A percentile compares a stretch with the other conserved stretches of the same genome.
These are phyloP conservation scores for Westerdykella sp. DNA, from an alignment of 2,329 filamentous ascomycete genomes.

Conservation along the genomic window DNA sequence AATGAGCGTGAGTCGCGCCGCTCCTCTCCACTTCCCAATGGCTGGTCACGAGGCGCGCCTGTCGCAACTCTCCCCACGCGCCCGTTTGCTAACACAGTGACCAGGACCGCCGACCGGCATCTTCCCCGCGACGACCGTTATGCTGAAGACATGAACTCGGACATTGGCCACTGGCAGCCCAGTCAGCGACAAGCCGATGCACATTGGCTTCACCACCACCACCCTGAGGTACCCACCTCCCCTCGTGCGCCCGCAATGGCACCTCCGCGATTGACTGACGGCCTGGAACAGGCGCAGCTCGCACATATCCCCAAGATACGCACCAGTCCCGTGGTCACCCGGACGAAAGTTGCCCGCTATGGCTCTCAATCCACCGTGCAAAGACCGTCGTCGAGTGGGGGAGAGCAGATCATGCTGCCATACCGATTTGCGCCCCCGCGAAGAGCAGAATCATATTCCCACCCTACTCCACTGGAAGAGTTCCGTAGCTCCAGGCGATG, in stretches of 20 bases:
- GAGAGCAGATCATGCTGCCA: conserved; percentile 21
- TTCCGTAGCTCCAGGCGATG: conserved; percentile 32
- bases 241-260: conserved; percentile 23
- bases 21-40: too few relatives aligned
- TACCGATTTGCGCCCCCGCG: conserved; percentile 20
- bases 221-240: conserved; percentile 20
- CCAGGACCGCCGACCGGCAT: conserved; percentile 16
- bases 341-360: conserved; percentile 33
- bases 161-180: conserved; percentile 31
- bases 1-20: too few relatives aligned
- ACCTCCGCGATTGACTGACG: conserved; percentile 17
- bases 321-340: conserved; percentile 30
- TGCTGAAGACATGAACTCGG: conserved; percentile 35
- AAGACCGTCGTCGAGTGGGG: conserved; percentile 31
- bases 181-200: conserved; percentile 26
- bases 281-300: conserved; percentile 24
- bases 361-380: conserved; percentile 27
- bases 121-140: conserved; percentile 19
- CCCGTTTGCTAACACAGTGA: conserved; percentile 19
- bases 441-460: conserved; percentile 32
- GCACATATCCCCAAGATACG: conserved; percentile 23
- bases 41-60: background rate
- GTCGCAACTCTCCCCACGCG: background rate
- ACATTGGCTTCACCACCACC: conserved; percentile 17
- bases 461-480: conserved; percentile 34